Percentiles rank a stretch among this genome's conserved stretches.
phyloP scores from a whole-genome alignment of 2,329 filamentous ascomycete genomes.

The Fusarium sp. region DNA sequence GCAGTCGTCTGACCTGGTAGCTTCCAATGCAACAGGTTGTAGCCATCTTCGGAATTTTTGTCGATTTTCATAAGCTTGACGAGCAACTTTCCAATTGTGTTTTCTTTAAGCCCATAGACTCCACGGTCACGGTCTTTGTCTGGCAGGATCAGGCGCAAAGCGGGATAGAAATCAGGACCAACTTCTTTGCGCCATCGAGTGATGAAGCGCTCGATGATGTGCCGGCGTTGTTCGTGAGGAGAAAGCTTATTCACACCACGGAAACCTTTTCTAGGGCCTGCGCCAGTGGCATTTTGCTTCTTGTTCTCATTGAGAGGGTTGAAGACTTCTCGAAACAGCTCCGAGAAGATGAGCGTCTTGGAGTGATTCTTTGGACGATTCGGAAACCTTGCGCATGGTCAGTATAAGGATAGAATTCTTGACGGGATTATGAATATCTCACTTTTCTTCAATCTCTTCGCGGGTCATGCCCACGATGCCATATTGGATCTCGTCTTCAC shows the following conservation, averaged over 20 bases:
- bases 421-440: not conserved
- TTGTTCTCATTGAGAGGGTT: constrained; percentile 81
- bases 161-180: constrained; percentile 91
- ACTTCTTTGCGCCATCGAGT: constrained; percentile 86
- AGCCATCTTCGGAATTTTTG: constrained; percentile 87
- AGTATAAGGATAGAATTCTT: not conserved
- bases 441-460: constrained; percentile 57
- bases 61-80: constrained; percentile 93
- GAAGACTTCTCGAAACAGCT: constrained; percentile 80
- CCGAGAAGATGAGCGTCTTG: constrained; percentile 82
- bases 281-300: constrained; percentile 72
- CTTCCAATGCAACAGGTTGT: constrained; percentile 90
- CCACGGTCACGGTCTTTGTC: constrained; percentile 92
- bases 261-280: constrained; percentile 65
- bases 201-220: constrained; percentile 88
- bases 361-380: constrained; percentile 83
- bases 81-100: constrained; percentile 86
- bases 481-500: constrained; percentile 64
- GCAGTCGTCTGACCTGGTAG: constrained; percentile 74
- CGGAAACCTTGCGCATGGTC: constrained; percentile 70
- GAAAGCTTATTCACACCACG: constrained; percentile 66
- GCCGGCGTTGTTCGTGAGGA: constrained; percentile 79
- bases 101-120: constrained; percentile 95
- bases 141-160: constrained; percentile 87
- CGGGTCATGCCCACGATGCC: constrained; percentile 48